Base-by-base conservation (phyloP, 2,329 filamentous ascomycete species). In the Fusarium cyanostomum region DNA sequence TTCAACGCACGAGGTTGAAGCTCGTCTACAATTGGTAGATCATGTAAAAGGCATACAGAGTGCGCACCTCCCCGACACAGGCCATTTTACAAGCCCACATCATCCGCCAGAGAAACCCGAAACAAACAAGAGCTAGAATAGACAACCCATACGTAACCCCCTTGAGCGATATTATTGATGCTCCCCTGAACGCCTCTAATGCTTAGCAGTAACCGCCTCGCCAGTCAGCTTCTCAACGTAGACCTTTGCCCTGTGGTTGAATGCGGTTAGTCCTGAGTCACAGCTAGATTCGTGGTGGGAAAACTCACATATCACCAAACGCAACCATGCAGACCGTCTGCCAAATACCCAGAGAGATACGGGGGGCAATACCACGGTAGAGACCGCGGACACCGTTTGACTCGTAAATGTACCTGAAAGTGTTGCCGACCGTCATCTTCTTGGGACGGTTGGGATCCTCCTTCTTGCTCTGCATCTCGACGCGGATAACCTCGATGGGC, bases 291-390 rank as follows among this genome's bases (percentile, higher is more conserved):
- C 10, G 31, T n/a, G 31, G 60, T 21, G 53, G 56, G 30, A 39
- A 65, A 58, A 87, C 92, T 84, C 82, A 96, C 93, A 96, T 94
- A 82, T 98, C 95, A 81, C 95, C 95, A 79, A 98, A 85, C 74
- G 94, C 95, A 81, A 99, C 95, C 95, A 99, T 99, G 86, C 95
- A 99, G 75, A 99, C 91, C 63, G 95, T 99, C 86, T 99, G 95
- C 95, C 95, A 99, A 82, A 99, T 87, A 76, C 95, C 90, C 66
- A 99, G 89, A 71, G 94, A 94, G 77, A 99, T 94, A 78, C 95
- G 90, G 72, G 95, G 95, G 70, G 92, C 85, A 66, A 99, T 94
- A 75, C 95, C 95, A 75, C 95, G 92, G 86, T 99, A 99, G 68
- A 99, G 84, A 74, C 95, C 95, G 83, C 89, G 91, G 74, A 98